These are phyloP conservation scores for Dipodascus albidus DNA, from an alignment of 805 yeast genomes.

Conservation along the genomic window DNA sequence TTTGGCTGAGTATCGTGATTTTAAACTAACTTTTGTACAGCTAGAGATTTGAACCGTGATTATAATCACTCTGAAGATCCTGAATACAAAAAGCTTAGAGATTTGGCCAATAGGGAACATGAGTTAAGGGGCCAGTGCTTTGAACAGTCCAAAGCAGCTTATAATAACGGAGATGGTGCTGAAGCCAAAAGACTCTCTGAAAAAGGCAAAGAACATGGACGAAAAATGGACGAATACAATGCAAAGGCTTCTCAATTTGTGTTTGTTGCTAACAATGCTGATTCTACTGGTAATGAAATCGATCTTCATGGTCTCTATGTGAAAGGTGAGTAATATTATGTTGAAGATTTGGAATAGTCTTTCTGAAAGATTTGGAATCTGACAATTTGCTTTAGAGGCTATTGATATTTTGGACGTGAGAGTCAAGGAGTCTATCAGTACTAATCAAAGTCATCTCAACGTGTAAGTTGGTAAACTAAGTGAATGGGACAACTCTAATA, in stretches of 20 bases:
- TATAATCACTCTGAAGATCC: constrained; percentile 30
- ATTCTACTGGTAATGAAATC: constrained; percentile 74
- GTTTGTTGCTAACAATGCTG: constrained; percentile 78
- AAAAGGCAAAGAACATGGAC: constrained; percentile 47
- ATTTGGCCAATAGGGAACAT: constrained; percentile 57
- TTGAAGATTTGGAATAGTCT: too few species aligned
- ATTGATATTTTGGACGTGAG: constrained; percentile 63
- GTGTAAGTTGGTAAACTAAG: constrained; percentile 31
- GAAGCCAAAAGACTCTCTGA: constrained; percentile 65
- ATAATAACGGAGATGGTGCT: constrained; percentile 57
- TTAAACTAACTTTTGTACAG: not conserved
- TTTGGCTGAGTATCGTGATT: too few species aligned
- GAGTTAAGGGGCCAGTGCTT: constrained; percentile 43
- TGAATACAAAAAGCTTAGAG: constrained; percentile 49
- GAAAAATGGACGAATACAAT: constrained; percentile 58
- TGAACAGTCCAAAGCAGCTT: constrained; percentile 67
- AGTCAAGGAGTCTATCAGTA: constrained; percentile 47
- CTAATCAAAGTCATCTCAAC: constrained; percentile 50
- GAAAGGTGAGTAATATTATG: constrained; percentile 25
- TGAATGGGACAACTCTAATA: too few species aligned
- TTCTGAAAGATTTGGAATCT: too few species aligned
- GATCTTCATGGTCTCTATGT: constrained; percentile 89
- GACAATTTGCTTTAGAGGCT: constrained; percentile 47
- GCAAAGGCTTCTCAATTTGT: constrained; percentile 78
- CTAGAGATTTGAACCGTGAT: constrained; percentile 16